A percentile compares a stretch with the other conserved stretches of the same genome.
Evolutionary conservation across 768 basidiomycete genomes (phyloP).

Genomic region (Tulasnella calospora): DNA sequence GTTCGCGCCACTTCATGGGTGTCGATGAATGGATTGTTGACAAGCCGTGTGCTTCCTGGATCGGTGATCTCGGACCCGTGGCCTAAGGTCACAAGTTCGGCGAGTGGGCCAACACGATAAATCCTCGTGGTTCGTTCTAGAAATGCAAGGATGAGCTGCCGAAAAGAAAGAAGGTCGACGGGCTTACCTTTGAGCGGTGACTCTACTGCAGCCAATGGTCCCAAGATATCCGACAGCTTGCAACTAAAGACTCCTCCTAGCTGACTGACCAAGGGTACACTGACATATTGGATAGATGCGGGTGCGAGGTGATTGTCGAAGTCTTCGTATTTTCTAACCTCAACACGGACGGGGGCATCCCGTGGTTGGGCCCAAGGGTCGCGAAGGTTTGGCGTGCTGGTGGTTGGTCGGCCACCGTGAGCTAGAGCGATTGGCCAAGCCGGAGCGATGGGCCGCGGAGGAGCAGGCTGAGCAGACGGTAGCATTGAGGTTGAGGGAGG

Average conservation of each 20-base stretch:
- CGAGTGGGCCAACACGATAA: neutral
- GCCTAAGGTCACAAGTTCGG: neutral
- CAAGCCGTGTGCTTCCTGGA: neutral
- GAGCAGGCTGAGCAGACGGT: too few relatives aligned
- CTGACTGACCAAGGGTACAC: neutral
- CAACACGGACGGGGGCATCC: neutral
- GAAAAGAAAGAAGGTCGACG: neutral
- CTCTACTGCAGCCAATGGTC: neutral
- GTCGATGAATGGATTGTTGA: neutral
- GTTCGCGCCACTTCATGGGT: neutral
- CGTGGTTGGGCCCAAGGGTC: neutral
- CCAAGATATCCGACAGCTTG: neutral
- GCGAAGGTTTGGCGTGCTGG: neutral
- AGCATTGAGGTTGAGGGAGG: too few relatives aligned
- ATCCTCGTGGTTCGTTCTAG: neutral
- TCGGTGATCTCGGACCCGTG: neutral
- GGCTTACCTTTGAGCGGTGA: neutral
- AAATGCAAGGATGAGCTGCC: neutral
- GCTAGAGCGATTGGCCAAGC: too few relatives aligned
- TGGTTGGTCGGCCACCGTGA: neutral
- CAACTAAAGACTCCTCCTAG: neutral
- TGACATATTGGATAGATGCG: neutral
- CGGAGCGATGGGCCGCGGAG: too few relatives aligned
- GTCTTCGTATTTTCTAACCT: neutral
- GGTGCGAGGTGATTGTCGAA: neutral